Evolutionary conservation across 179 eudicot species (phyloP).

Genomic region (Nepenthes alata): DNA sequence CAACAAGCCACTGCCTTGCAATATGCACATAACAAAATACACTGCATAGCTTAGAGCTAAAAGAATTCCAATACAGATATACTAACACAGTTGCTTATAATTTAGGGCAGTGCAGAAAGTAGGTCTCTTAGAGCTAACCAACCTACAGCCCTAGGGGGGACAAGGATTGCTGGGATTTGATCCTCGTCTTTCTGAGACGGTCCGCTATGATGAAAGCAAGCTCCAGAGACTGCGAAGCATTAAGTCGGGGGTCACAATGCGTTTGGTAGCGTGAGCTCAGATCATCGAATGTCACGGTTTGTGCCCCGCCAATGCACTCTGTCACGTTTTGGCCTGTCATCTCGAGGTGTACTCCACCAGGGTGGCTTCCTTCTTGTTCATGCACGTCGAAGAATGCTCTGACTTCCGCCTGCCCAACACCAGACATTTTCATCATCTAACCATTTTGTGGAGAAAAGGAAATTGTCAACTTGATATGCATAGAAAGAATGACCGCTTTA

Average conservation of each 20-base stretch:
- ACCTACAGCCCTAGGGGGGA: constrained; percentile 4
- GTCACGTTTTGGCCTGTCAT: constrained; percentile 86
- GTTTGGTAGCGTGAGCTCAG: constrained; percentile 74
- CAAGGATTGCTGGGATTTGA: constrained; percentile 29
- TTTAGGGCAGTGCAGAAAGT: background rate
- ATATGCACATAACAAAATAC: constrained; percentile 16
- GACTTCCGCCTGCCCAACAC: constrained; percentile 49
- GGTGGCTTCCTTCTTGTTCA: constrained; percentile 89
- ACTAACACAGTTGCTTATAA: constrained; percentile 11
- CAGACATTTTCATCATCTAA: too few species aligned
- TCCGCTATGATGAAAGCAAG: constrained; percentile 81
- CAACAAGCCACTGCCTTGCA: constrained; percentile 8
- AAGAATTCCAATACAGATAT: constrained; percentile 9
- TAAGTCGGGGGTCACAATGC: constrained; percentile 79
- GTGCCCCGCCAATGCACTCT: constrained; percentile 71
- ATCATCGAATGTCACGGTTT: constrained; percentile 66
- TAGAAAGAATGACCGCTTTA: too few species aligned
- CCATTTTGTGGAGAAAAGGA: too few species aligned
- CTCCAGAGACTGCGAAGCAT: constrained; percentile 79
- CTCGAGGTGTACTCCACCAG: constrained; percentile 85
- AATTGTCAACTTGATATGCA: too few species aligned
- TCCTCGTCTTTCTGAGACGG: constrained; percentile 65
- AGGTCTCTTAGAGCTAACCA: background rate
- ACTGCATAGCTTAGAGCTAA: constrained; percentile 8
- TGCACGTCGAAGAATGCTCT: constrained; percentile 80